Percentiles rank a stretch among this genome's conserved stretches.
phyloP scores from a whole-genome alignment of 2,329 filamentous ascomycete species.

The Xylaria sp. region DNA sequence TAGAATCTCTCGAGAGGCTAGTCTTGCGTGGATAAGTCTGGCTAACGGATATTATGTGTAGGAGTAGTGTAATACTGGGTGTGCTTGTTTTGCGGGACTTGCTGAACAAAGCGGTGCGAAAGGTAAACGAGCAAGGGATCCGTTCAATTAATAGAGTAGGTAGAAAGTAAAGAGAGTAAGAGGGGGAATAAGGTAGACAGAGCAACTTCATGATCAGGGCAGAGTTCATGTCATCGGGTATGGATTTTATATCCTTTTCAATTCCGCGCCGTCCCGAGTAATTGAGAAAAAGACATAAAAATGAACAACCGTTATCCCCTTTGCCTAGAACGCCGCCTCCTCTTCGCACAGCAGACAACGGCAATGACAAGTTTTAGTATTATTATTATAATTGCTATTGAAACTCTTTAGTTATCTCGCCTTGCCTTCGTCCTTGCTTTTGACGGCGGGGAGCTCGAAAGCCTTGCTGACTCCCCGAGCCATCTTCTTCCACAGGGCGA shows the following conservation, averaged over 20 bases:
- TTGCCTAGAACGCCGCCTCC: conserved; percentile 4
- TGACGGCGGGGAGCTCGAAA: conserved; percentile 74
- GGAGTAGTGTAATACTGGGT: background rate
- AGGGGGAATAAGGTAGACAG: background rate
- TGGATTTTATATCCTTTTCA: background rate
- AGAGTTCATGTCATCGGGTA: too few relatives aligned
- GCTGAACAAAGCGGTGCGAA: background rate
- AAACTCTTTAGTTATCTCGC: background rate
- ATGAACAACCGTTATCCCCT: background rate
- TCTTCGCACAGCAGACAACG: background rate
- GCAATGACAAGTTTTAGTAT: background rate
- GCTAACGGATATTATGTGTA: background rate
- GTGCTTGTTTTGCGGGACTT: background rate
- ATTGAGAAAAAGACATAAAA: background rate
- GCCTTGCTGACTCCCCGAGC: conserved; percentile 70
- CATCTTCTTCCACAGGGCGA: conserved; percentile 72
- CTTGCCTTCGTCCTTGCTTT: conserved; percentile 61
- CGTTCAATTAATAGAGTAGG: background rate
- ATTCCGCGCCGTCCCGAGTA: background rate
- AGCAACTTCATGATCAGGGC: background rate
- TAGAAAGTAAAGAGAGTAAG: background rate
- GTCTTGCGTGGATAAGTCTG: too few relatives aligned
- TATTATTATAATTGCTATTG: background rate
- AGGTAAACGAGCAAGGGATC: background rate
- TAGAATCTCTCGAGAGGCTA: background rate